Conservation (phyloP, 768 basidiomycete species). For the Imleria badia region DNA sequence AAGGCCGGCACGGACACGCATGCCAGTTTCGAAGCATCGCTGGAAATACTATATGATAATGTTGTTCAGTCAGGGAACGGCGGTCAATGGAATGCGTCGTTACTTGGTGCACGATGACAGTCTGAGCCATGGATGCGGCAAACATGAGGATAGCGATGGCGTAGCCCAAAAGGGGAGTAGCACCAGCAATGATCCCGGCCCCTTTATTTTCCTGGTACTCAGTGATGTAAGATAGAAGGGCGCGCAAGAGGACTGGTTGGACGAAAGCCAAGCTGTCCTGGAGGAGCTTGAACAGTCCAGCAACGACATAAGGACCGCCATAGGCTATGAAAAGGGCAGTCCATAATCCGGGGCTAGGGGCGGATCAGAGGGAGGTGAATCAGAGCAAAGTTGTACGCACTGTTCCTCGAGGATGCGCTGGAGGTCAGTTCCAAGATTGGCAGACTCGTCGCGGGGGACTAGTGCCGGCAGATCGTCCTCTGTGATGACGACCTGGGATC, state of each 20-base stretch:
- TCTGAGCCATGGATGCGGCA: conserved; percentile 72
- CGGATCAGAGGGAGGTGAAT: neutral
- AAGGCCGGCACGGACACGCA: conserved; percentile 92
- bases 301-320: conserved; percentile 69
- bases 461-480: conserved; percentile 86
- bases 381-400: conserved; percentile 37
- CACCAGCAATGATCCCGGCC: conserved; percentile 23
- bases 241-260: conserved; percentile 84
- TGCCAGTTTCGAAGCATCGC: conserved; percentile 77
- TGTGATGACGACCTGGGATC: conserved; percentile 63
- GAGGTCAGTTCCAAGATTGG: conserved; percentile 61
- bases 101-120: conserved; percentile 78
- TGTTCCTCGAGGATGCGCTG: conserved; percentile 61
- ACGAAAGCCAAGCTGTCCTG: conserved; percentile 82
- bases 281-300: conserved; percentile 63
- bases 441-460: conserved; percentile 64
- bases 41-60: conserved; percentile 75
- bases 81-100: neutral
- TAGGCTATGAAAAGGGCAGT: conserved; percentile 74
- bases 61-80: neutral
- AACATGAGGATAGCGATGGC: conserved; percentile 80
- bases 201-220: conserved; percentile 58
- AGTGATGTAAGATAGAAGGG: conserved; percentile 79
- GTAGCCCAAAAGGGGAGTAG: conserved; percentile 64
- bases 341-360: conserved; percentile 65